Evolutionary conservation across 257 asterid genomes (phyloP).

Genomic region (Plectranthus barbatus): DNA sequence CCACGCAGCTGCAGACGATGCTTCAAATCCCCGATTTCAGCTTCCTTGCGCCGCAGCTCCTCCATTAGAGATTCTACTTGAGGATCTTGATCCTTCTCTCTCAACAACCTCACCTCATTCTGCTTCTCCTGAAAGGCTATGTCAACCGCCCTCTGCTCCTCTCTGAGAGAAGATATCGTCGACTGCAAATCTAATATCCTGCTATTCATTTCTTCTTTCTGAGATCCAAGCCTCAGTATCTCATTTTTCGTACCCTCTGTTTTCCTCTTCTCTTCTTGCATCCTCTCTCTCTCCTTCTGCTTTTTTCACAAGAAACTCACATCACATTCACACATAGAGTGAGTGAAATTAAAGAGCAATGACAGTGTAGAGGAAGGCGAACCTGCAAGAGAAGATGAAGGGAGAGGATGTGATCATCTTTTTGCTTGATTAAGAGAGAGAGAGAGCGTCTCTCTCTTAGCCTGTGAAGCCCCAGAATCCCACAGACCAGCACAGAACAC

Average conservation of each 20-base stretch:
- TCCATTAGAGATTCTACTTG: constrained; percentile 29
- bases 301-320: neutral
- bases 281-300: constrained; percentile 52
- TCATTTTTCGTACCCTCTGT: constrained; percentile 50
- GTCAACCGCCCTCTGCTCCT: constrained; percentile 44
- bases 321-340: too few relatives aligned
- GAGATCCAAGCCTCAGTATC: constrained; percentile 31
- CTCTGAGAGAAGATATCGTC: constrained; percentile 47
- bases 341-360: too few relatives aligned
- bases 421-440: constrained; percentile 37
- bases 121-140: constrained; percentile 42
- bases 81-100: constrained; percentile 18
- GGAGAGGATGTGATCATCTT: constrained; percentile 36
- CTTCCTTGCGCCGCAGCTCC: constrained; percentile 22
- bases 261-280: constrained; percentile 36
- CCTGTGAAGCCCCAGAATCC: constrained; percentile 38
- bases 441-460: constrained; percentile 41
- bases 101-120: constrained; percentile 36
- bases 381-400: constrained; percentile 67
- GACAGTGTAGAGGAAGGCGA: neutral
- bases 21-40: constrained; percentile 36
- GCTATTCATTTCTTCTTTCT: constrained; percentile 36
- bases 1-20: constrained; percentile 21
- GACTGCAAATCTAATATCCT: constrained; percentile 53
- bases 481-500: constrained; percentile 43